Base-by-base conservation (phyloP, 2,329 filamentous ascomycete genomes). In the Macrophomina pseudophaseolina region DNA sequence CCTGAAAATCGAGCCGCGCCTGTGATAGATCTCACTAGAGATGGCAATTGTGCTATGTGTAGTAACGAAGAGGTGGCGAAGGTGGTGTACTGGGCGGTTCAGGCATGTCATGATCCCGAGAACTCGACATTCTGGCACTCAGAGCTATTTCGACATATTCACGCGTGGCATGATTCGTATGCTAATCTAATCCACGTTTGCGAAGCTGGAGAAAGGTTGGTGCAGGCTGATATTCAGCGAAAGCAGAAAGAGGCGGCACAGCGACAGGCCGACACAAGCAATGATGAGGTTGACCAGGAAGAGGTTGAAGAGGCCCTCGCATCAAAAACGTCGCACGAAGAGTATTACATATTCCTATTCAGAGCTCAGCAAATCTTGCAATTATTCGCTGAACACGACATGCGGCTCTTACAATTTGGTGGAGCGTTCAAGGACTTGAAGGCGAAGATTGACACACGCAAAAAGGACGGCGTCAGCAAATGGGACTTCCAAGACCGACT, bases 391-490 rank as follows among this genome's bases (percentile, higher is more conserved):
- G 38, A 64, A 9, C 14, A 14, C 4, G 38, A 48, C 3, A 46
- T 54, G 30, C 51, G 38, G 4, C 46, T 65, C 7, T 7, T 38
- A 1, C 51, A 56, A n/a, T 28, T 65, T 2, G 63, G 63, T 2
- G 63, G 63, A 32, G 49, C 63, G 12, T 54, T 30, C 12, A 56
- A 56, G 14, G 49, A 65, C 18, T 12, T 56, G 5, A 44, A 38
- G 8, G 18, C 11, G 1, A 12, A 9, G 14, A 4, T 56, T n/a
- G 42, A 65, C 38, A 48, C 23, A 16, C 60, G 32, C 3, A 38
- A 51, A 4, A 14, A 18, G 9, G 14, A 32, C 5, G 48, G 49
- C 23, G 14, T 12, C 4, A 44, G 46, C 7, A 32, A 23, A 9
- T 52, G 1, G 12, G 11, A 2, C 6, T 32, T 64, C 2, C 60